Conservation (phyloP, 176 grass and related monocot genomes). For the Oryza meridionalis region DNA sequence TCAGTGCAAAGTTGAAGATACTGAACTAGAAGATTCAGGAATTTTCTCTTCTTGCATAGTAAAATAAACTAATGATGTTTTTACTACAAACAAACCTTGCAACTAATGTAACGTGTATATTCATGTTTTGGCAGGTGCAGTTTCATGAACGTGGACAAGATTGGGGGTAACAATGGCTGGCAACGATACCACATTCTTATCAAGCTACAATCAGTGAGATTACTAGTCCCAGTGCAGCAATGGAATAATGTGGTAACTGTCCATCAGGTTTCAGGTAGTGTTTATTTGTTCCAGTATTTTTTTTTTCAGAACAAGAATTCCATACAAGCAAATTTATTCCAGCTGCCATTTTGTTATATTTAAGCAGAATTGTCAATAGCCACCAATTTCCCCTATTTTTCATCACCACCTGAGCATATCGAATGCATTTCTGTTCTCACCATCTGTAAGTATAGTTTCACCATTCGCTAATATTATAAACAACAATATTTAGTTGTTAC, state of each 20-base stretch:
- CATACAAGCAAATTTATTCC: background rate
- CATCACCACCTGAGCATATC: background rate
- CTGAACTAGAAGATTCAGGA: background rate
- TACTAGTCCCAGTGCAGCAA: background rate
- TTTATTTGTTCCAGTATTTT: background rate
- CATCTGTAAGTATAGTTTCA: background rate
- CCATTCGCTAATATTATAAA: background rate
- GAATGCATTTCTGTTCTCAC: background rate
- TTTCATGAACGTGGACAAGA: background rate
- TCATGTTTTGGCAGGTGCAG: conserved; percentile 7
- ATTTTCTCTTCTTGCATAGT: background rate
- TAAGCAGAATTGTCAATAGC: background rate
- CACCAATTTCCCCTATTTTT: background rate
- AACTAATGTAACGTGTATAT: background rate
- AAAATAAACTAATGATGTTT: background rate
- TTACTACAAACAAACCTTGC: background rate
- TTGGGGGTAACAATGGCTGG: background rate
- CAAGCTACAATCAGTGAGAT: background rate
- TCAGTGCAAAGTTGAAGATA: conserved; percentile 1
- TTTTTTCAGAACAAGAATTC: background rate
- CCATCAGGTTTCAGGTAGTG: conserved; percentile 24
- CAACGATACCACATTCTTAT: conserved; percentile 9
- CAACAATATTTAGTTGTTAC: background rate
- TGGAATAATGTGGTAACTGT: background rate
- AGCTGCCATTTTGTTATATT: background rate